Conservation (phyloP, 768 basidiomycete genomes). For the Boletus fagicola region DNA sequence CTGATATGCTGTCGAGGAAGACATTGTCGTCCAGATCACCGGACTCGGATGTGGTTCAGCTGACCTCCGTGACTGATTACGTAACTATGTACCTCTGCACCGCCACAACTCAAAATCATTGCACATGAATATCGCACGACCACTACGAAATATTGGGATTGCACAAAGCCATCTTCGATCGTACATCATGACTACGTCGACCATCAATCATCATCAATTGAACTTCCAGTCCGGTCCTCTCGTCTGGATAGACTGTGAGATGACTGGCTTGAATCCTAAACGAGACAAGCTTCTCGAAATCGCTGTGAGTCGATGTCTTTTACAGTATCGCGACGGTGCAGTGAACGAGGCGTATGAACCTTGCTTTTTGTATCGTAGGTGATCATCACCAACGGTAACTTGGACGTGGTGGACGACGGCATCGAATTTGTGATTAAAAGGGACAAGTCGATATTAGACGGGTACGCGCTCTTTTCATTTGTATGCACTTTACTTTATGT, state of each 20-base stretch:
- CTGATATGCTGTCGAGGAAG: conserved; percentile 62
- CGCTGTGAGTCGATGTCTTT: conserved; percentile 40
- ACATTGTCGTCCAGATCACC: conserved; percentile 19
- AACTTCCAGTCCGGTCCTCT: conserved; percentile 16
- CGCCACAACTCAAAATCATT: too few relatives aligned
- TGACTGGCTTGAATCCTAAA: conserved; percentile 66
- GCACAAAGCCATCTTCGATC: background rate
- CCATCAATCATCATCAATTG: background rate
- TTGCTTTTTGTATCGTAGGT: conserved; percentile 46
- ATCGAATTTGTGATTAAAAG: conserved; percentile 73
- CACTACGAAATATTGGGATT: background rate
- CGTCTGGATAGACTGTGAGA: conserved; percentile 83
- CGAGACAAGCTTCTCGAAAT: conserved; percentile 54
- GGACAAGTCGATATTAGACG: conserved; percentile 32
- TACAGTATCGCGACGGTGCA: too few relatives aligned
- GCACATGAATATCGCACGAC: too few relatives aligned
- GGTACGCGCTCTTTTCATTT: conserved; percentile 40
- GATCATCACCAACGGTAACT: conserved; percentile 81
- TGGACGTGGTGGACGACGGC: conserved; percentile 79
- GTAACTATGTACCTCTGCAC: background rate
- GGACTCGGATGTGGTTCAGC: background rate
- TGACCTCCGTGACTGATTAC: background rate
- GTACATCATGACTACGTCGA: conserved; percentile 3
- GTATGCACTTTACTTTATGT: background rate
- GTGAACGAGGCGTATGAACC: background rate